Conservation (phyloP, 306 rosid species). For the Acacia acuminata region DNA sequence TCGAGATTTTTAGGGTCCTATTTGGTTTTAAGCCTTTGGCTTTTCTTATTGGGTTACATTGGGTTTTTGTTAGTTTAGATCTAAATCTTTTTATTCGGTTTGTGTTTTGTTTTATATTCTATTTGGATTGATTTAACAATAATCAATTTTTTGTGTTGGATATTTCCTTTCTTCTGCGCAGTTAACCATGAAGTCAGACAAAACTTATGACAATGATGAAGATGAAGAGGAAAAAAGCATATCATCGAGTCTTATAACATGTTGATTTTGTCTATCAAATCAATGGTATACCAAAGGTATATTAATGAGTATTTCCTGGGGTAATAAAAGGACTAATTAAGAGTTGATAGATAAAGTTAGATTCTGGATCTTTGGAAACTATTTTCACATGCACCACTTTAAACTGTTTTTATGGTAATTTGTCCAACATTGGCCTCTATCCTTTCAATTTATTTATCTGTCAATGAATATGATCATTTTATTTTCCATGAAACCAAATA, state of each 20-base stretch:
- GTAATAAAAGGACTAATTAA: too few relatives aligned
- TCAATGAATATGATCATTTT: background rate
- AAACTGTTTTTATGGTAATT: too few relatives aligned
- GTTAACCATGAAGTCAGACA: background rate
- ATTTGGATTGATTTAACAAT: background rate
- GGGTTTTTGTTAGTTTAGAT: too few relatives aligned
- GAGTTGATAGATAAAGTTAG: too few relatives aligned
- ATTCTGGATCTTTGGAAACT: background rate
- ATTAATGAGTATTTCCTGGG: background rate
- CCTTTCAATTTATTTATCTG: too few relatives aligned
- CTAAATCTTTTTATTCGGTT: background rate
- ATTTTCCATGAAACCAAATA: background rate
- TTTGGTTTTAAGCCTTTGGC: too few relatives aligned
- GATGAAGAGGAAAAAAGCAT: background rate
- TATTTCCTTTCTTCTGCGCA: background rate
- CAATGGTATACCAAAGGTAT: background rate
- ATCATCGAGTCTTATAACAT: background rate
- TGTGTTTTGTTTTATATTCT: background rate
- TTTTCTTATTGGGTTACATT: too few relatives aligned
- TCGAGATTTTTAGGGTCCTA: too few relatives aligned
- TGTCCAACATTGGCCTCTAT: too few relatives aligned
- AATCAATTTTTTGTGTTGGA: background rate
- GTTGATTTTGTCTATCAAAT: background rate
- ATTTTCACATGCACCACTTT: too few relatives aligned
- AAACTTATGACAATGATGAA: background rate